These are phyloP conservation scores for Lagerstroemia fauriei DNA, from an alignment of 441 rosid species.

Conservation along the genomic window DNA sequence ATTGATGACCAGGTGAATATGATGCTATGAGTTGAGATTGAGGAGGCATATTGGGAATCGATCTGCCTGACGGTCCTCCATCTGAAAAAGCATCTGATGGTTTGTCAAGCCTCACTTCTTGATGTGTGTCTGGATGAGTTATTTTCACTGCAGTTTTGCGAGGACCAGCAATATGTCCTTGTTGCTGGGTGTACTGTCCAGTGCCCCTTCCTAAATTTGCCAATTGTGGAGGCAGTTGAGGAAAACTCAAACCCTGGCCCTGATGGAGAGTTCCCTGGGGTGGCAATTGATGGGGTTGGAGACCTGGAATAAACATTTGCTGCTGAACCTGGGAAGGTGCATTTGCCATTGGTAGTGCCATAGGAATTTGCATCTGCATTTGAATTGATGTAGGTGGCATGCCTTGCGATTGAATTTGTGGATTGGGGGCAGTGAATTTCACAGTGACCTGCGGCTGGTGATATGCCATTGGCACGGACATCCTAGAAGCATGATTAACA, in stretches of 20 bases:
- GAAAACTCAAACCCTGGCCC: constrained; percentile 71
- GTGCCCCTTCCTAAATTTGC: constrained; percentile 70
- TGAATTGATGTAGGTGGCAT: constrained; percentile 61
- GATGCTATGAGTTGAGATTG: constrained; percentile 68
- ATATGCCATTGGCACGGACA: constrained; percentile 68
- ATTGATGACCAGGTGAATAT: constrained; percentile 52
- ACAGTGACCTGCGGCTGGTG: constrained; percentile 71
- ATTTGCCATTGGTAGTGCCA: constrained; percentile 57
- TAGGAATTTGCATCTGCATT: constrained; percentile 71
- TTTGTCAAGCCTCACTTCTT: constrained; percentile 87
- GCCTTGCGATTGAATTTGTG: constrained; percentile 74
- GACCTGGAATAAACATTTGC: constrained; percentile 73
- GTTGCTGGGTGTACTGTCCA: constrained; percentile 72
- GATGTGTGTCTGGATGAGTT: constrained; percentile 93
- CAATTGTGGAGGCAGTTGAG: constrained; percentile 52
- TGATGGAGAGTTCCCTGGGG: constrained; percentile 89
- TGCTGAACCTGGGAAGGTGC: constrained; percentile 75
- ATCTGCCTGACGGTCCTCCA: constrained; percentile 57
- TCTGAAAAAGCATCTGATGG: constrained; percentile 62
- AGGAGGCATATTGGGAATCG: constrained; percentile 60
- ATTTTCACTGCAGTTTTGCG: constrained; percentile 78
- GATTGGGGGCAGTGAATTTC: constrained; percentile 72
- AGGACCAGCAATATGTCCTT: constrained; percentile 61
- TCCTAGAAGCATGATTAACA: constrained; percentile 54
- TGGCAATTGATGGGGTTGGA: constrained; percentile 73